These are phyloP conservation scores for Tetracentron sinense DNA, from an alignment of 164 flowering plant genomes.

Conservation along the genomic window DNA sequence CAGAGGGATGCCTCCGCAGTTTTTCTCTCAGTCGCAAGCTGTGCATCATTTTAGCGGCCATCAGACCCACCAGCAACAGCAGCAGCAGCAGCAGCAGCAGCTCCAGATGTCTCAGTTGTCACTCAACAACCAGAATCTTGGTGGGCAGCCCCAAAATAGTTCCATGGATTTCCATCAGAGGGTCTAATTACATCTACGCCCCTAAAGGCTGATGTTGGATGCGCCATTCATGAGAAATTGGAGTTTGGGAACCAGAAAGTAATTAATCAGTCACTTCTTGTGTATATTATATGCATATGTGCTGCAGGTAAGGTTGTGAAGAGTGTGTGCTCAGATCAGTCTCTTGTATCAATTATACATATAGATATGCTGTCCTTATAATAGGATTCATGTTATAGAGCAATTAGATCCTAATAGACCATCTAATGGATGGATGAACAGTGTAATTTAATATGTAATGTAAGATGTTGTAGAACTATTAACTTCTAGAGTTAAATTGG, in stretches of 20 bases:
- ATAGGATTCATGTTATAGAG: slow-evolving; percentile 9
- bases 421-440: slow-evolving; percentile 6
- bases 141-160: slow-evolving; percentile 44
- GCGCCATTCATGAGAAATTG: neutral
- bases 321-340: slow-evolving; percentile 14
- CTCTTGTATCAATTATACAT: slow-evolving; percentile 7
- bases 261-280: slow-evolving; percentile 11
- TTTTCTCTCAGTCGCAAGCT: slow-evolving; percentile 36
- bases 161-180: slow-evolving; percentile 53
- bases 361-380: slow-evolving; percentile 9
- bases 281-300: slow-evolving; percentile 23
- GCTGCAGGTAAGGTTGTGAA: slow-evolving; percentile 28
- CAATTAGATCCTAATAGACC: slow-evolving; percentile 2
- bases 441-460: too few species aligned
- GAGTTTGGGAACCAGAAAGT: slow-evolving; percentile 2
- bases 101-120: slow-evolving; percentile 41
- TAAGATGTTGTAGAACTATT: too few species aligned
- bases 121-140: slow-evolving; percentile 25
- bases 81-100: slow-evolving; percentile 38
- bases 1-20: slow-evolving; percentile 44
- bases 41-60: slow-evolving; percentile 35
- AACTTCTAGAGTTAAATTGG: too few species aligned
- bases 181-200: slow-evolving; percentile 9
- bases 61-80: slow-evolving; percentile 43
- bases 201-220: slow-evolving; percentile 2